Evolutionary conservation across 345 rosid species (phyloP).

Genomic region (Syzygium grande): DNA sequence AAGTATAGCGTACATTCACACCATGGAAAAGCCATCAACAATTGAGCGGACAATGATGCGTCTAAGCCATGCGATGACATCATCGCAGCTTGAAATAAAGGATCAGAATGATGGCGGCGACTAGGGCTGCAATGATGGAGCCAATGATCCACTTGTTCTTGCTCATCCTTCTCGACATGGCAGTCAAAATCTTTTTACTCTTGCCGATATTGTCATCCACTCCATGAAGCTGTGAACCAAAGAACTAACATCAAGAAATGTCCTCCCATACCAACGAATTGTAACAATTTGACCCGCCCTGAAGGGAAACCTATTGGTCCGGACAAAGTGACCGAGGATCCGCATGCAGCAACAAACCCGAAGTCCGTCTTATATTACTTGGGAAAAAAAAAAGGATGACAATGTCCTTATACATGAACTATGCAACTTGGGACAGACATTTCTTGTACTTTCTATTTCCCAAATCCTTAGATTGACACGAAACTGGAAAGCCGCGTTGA

Average conservation of each 20-base stretch:
- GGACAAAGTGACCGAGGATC: not conserved
- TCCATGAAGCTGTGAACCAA: constrained; percentile 40
- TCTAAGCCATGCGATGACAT: not conserved
- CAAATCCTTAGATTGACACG: not conserved
- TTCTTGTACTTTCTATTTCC: not conserved
- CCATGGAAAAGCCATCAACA: not conserved
- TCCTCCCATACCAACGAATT: not conserved
- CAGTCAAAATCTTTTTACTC: constrained; percentile 48
- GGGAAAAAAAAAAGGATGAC: not conserved
- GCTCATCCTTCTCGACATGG: constrained; percentile 49
- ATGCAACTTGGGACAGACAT: not conserved
- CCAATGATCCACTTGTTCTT: constrained; percentile 48
- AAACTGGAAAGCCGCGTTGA: not conserved
- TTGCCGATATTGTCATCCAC: constrained; percentile 47
- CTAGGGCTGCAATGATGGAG: constrained; percentile 21
- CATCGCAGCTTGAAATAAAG: constrained; percentile 37
- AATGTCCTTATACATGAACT: not conserved
- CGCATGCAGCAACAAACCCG: not conserved
- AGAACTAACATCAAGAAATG: not conserved
- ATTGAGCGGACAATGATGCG: not conserved
- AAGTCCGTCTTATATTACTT: not conserved
- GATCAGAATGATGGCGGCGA: constrained; percentile 28
- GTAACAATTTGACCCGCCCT: not conserved
- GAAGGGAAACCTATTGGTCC: not conserved
- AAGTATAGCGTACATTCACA: not conserved